A percentile compares a stretch with the other conserved stretches of the same genome.
These are phyloP conservation scores for Colletotrichum trifolii DNA, from an alignment of 2,329 filamentous ascomycete species.

Conservation along the genomic window DNA sequence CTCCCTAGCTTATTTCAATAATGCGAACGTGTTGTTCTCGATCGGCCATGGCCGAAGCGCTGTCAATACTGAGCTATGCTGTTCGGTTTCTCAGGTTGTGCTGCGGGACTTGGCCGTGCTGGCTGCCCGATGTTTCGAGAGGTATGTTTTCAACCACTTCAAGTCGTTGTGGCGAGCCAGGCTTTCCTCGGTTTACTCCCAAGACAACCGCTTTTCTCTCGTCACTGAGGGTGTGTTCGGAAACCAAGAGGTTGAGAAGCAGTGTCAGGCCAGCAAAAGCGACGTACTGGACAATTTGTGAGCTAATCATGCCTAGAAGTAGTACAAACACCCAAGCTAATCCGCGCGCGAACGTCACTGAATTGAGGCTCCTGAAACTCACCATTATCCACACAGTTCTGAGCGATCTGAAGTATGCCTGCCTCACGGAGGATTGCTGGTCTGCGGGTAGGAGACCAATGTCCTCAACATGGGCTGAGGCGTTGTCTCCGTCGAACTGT, in stretches of 20 bases:
- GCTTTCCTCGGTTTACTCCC: slow-evolving; percentile 5
- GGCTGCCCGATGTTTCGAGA: slow-evolving; percentile 12
- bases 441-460: background rate
- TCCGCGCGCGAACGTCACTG: no score
- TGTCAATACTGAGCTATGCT: no score
- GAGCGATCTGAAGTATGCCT: slow-evolving; percentile 41
- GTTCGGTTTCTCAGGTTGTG: background rate
- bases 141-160: slow-evolving; percentile 2
- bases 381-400: slow-evolving; percentile 46
- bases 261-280: slow-evolving; percentile 9
- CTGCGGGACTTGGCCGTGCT: background rate
- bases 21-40: no score
- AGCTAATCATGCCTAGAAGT: background rate
- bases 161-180: no score
- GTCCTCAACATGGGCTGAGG: slow-evolving; percentile 42
- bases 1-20: no score
- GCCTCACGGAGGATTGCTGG: slow-evolving; percentile 40
- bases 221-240: slow-evolving; percentile 12
- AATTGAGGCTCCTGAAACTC: background rate
- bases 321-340: no score
- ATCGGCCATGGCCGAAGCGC: no score
- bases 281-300: slow-evolving; percentile 7
- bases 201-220: slow-evolving; percentile 15
- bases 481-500: slow-evolving; percentile 65
- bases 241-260: slow-evolving; percentile 11